A percentile compares a stretch with the other conserved stretches of the same genome.
Evolutionary conservation across 768 basidiomycete genomes (phyloP).

Genomic region (Lanmaoa pseudosensibilis): DNA sequence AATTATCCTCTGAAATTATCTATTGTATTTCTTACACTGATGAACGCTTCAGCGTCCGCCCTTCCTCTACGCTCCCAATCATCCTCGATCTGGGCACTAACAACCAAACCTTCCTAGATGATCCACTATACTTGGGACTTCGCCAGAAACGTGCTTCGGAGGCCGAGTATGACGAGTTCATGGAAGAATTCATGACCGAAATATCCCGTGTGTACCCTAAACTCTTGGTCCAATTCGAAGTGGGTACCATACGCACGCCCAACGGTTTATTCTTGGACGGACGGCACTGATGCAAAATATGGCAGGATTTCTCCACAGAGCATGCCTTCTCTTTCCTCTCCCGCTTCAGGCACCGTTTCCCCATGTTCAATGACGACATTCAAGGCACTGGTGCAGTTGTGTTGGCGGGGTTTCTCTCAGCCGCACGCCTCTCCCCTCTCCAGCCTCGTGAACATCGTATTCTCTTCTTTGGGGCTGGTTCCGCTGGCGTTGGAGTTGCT

Average conservation of each 20-base stretch:
- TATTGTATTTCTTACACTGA: conserved; percentile 1
- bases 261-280: neutral
- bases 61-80: conserved; percentile 77
- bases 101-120: conserved; percentile 73
- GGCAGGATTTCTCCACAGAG: conserved; percentile 86
- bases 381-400: conserved; percentile 92
- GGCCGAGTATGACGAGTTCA: conserved; percentile 71
- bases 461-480: conserved; percentile 91
- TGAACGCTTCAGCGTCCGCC: conserved; percentile 58
- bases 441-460: conserved; percentile 76
- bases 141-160: conserved; percentile 67
- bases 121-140: conserved; percentile 88
- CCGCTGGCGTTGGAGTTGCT: conserved; percentile 90
- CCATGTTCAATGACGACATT: conserved; percentile 89
- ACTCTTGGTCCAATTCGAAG: conserved; percentile 84
- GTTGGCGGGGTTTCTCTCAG: conserved; percentile 86
- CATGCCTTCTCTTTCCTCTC: conserved; percentile 87
- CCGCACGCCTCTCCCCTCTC: conserved; percentile 69
- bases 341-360: conserved; percentile 71
- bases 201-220: conserved; percentile 75
- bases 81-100: conserved; percentile 90
- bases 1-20: conserved; percentile 19
- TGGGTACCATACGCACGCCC: conserved; percentile 21
- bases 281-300: conserved; percentile 1
- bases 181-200: conserved; percentile 92